Evolutionary conservation across 257 asterid genomes (phyloP), one percentile per base, ranked within the genome.

Genomic region (Mitragyna speciosa): DNA sequence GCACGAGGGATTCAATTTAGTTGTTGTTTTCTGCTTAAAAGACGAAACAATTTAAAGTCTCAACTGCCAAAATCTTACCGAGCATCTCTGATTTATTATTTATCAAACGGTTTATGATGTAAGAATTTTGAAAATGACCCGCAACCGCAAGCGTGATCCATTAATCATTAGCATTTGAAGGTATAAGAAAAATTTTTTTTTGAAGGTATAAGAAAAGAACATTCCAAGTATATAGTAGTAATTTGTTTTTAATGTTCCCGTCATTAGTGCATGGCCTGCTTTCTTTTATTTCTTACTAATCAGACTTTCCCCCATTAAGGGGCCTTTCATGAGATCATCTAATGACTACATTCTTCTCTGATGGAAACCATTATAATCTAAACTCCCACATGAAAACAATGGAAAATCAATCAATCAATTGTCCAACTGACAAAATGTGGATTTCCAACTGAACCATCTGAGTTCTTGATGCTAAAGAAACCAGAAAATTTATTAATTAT

Each of bases 251-350:
- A 33, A 31, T 54, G 58, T 45, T 36, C 5, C 41, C 73, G 19
- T 52, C 75, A 22, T 66, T 45, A 45, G 70, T 82, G 80, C 28
- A 64, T 56, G 85, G 83, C 86, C 86, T 74, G 83, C 73, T 78
- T 70, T 79, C 65, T 22, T 33, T 36, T 15, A 45, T 36, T 24
- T 56, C 45, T 70, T 41, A 14, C 3, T 54, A 2, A n/a, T 11
- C 24, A 19, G n/a, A 12, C 33, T 69, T 47, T 11, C 59, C 45
- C 39, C 17, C 61, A 28, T 69, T 36, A 19, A 54, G 70, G 70
- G 76, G 33, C 69, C 43, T 51, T 28, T 68, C 47, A n/a, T 78
- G 82, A 52, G 47, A 69, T 54, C 76, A 70, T 22, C n/a, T 19
- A 26, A 6, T n/a, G 33, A 1, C 22, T 31, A 48, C 19, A 59